phyloP scores from a whole-genome alignment of 106 monocot species.

The Allium fistulosum region DNA sequence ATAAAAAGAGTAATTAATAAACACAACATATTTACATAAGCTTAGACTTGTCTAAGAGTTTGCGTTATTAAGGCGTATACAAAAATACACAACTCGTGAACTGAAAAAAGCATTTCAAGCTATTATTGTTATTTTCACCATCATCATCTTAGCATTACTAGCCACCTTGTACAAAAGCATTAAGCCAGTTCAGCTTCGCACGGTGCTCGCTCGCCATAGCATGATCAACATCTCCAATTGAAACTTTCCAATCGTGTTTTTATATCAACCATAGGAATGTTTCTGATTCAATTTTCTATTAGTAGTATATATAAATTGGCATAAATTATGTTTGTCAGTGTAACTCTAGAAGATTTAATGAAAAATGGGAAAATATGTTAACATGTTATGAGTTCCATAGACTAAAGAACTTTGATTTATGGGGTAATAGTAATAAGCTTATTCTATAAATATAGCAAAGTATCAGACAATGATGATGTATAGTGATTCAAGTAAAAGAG shows the following conservation, averaged over 20 bases:
- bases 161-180: constrained; percentile 82
- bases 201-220: constrained; percentile 83
- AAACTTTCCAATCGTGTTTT: constrained; percentile 85
- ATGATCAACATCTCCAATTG: constrained; percentile 92
- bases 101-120: neutral
- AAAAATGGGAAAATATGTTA: neutral
- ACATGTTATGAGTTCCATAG: constrained; percentile 99
- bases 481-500: too few relatives aligned
- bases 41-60: neutral
- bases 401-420: constrained; percentile 76
- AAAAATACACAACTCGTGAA: neutral
- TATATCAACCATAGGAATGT: constrained; percentile 80
- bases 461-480: too few relatives aligned
- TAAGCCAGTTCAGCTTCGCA: constrained; percentile 87
- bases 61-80: neutral
- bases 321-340: too few relatives aligned
- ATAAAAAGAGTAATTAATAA: neutral
- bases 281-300: constrained; percentile 80
- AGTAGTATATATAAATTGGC: neutral
- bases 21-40: constrained; percentile 6
- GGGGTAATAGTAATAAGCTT: constrained; percentile 90
- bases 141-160: constrained; percentile 39
- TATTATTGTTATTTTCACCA: constrained; percentile 9
- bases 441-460: constrained; percentile 36
- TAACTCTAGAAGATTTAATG: too few relatives aligned